phyloP scores from a whole-genome alignment of 441 rosid species.

The Hura crepitans region DNA sequence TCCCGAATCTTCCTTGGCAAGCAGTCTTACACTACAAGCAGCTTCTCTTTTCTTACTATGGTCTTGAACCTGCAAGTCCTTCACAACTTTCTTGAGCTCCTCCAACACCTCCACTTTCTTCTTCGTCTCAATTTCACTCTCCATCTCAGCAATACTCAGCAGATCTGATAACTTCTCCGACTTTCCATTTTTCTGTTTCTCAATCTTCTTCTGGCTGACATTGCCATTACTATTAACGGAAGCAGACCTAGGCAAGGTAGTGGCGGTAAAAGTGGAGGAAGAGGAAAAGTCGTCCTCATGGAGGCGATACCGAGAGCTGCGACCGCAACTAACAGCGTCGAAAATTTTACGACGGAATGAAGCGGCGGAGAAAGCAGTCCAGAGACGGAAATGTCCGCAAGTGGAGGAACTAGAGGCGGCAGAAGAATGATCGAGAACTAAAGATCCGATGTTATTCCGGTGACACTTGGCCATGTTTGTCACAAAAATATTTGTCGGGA shows the following conservation, averaged over 20 bases:
- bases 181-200: slow-evolving; percentile 25
- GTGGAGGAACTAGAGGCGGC: slow-evolving; percentile 28
- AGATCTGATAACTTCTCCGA: slow-evolving; percentile 86
- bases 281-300: slow-evolving; percentile 27
- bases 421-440: slow-evolving; percentile 49
- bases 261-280: slow-evolving; percentile 21
- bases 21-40: slow-evolving; percentile 56
- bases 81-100: slow-evolving; percentile 56
- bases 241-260: slow-evolving; percentile 20
- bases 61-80: slow-evolving; percentile 43
- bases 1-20: slow-evolving; percentile 67
- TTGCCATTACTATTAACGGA: not conserved
- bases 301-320: slow-evolving; percentile 51
- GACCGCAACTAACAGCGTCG: slow-evolving; percentile 76
- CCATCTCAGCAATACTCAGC: slow-evolving; percentile 66
- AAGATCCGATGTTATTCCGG: slow-evolving; percentile 62
- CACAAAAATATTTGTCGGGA: not conserved
- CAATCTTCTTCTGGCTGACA: not conserved
- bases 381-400: slow-evolving; percentile 44
- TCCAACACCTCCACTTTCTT: slow-evolving; percentile 69
- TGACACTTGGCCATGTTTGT: slow-evolving; percentile 58
- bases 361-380: slow-evolving; percentile 58
- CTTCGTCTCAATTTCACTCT: slow-evolving; percentile 49
- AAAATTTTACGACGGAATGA: slow-evolving; percentile 65
- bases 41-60: slow-evolving; percentile 38